These are phyloP conservation scores for Rhododendron griersonianum DNA, from an alignment of 148 eudicot genomes.

Conservation along the genomic window DNA sequence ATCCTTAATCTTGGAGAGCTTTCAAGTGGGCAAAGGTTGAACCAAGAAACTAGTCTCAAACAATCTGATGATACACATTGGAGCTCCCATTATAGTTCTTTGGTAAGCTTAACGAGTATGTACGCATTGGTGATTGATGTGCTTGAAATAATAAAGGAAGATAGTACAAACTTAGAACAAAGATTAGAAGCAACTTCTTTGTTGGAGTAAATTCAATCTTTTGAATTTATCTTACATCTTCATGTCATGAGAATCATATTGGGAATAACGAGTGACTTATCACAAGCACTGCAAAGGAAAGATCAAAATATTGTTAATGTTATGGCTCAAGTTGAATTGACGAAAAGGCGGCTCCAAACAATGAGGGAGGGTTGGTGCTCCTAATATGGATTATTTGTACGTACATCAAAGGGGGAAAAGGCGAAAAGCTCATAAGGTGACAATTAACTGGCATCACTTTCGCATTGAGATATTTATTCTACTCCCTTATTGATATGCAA, in stretches of 20 bases:
- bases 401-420: too few relatives aligned
- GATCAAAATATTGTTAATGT: too few relatives aligned
- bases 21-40: constrained; percentile 8
- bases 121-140: constrained; percentile 14
- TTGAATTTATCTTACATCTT: not conserved
- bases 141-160: constrained; percentile 6
- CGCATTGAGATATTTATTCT: not conserved
- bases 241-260: not conserved
- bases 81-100: constrained; percentile 17
- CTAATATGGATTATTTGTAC: too few relatives aligned
- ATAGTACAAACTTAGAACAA: not conserved
- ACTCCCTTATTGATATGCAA: not conserved
- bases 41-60: constrained; percentile 9
- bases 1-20: constrained; percentile 1
- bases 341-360: too few relatives aligned
- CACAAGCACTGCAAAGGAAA: not conserved
- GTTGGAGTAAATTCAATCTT: not conserved
- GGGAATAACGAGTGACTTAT: not conserved
- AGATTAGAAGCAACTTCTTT: constrained; percentile 4
- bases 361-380: too few relatives aligned
- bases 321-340: too few relatives aligned
- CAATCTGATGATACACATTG: constrained; percentile 18
- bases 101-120: constrained; percentile 7
- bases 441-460: not conserved
- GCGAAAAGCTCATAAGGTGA: too few relatives aligned